phyloP scores from a whole-genome alignment of 176 grass and related monocot genomes.

The Dactylis glomerata region DNA sequence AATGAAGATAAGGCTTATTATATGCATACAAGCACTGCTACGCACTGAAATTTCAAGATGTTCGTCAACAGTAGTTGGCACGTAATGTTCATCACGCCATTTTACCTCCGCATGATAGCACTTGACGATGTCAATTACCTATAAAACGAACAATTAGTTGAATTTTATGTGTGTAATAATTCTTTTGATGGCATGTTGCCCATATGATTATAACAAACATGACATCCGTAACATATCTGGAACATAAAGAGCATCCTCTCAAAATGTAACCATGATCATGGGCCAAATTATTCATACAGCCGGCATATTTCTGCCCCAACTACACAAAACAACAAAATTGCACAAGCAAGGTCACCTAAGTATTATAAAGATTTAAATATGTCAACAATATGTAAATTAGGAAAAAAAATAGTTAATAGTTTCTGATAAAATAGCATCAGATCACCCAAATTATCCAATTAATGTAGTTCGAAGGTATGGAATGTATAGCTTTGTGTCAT shows the following conservation, averaged over 20 bases:
- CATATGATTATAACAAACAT: not conserved
- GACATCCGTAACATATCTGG: not conserved
- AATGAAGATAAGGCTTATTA: not conserved
- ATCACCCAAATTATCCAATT: not conserved
- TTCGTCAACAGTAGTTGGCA: not conserved
- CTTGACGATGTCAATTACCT: not conserved
- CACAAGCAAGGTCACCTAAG: not conserved
- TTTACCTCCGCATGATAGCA: not conserved
- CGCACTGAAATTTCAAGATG: not conserved
- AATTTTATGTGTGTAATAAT: not conserved
- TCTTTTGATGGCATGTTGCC: not conserved
- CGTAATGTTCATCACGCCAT: constrained; percentile 1
- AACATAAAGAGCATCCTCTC: not conserved
- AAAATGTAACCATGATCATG: not conserved
- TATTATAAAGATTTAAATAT: not conserved
- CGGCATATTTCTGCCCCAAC: not conserved
- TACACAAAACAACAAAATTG: not conserved
- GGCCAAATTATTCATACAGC: not conserved
- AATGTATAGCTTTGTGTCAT: not conserved
- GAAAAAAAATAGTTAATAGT: not conserved
- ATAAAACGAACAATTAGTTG: not conserved
- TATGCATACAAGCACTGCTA: constrained; percentile 3
- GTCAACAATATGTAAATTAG: not conserved
- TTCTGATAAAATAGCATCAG: not conserved
- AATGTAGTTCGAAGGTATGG: not conserved